Conservation (phyloP, 139 green algal species). For the Pleodorina starrii region DNA sequence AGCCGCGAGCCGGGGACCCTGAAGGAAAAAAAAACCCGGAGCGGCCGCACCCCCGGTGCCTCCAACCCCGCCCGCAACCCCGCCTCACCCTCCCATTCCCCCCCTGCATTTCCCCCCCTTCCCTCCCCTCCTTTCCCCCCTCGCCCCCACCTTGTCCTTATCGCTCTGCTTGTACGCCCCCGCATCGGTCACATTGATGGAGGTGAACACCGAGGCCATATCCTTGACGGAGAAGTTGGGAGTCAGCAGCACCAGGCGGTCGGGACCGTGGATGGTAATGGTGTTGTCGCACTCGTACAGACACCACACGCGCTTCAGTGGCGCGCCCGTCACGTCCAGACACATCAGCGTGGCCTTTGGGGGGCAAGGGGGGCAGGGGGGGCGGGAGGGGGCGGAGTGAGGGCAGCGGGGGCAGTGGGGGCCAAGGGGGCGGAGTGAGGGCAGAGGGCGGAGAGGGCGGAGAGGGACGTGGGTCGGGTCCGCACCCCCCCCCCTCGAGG, state of each 20-base stretch:
- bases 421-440: too few species aligned
- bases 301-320: slow-evolving; percentile 48
- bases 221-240: slow-evolving; percentile 47
- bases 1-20: too few species aligned
- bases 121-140: too few species aligned
- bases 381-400: background rate
- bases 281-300: slow-evolving; percentile 54
- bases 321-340: slow-evolving; percentile 41
- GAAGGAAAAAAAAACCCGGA: too few species aligned
- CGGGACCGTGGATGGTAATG: slow-evolving; percentile 43
- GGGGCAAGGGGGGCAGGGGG: background rate
- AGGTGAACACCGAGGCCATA: slow-evolving; percentile 46
- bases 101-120: too few species aligned
- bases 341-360: slow-evolving; percentile 43
- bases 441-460: too few species aligned
- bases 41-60: too few species aligned
- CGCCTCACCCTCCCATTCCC: too few species aligned
- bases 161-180: slow-evolving; percentile 40
- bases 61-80: too few species aligned
- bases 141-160: slow-evolving; percentile 34
- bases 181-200: slow-evolving; percentile 40
- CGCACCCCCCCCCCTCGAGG: too few species aligned
- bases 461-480: too few species aligned
- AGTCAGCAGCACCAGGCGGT: slow-evolving; percentile 36
- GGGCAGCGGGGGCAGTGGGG: too few species aligned